A percentile compares a stretch with the other conserved stretches of the same genome.
Evolutionary conservation across 2,329 filamentous ascomycete genomes (phyloP).

Genomic region (Xylariaceae sp.): DNA sequence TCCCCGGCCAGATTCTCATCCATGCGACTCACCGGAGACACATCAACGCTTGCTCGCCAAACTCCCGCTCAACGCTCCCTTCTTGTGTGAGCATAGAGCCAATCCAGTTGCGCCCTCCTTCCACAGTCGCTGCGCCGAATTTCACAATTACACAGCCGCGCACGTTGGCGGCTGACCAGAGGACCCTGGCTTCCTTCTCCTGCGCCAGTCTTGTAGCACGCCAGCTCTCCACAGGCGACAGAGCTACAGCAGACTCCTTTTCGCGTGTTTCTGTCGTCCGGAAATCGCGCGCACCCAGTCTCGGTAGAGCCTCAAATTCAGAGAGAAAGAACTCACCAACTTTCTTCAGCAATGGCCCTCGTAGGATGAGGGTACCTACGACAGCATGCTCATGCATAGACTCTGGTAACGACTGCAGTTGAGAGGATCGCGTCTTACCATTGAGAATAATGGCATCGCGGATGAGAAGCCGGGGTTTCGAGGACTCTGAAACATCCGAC

Average conservation of each 20-base stretch:
- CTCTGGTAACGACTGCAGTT: slow-evolving; percentile 42
- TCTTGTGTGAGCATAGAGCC: slow-evolving; percentile 68
- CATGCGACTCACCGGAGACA: slow-evolving; percentile 53
- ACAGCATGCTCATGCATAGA: slow-evolving; percentile 72
- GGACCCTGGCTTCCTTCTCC: slow-evolving; percentile 56
- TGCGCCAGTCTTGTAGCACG: slow-evolving; percentile 48
- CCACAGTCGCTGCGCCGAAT: slow-evolving; percentile 76
- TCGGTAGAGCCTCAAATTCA: slow-evolving; percentile 72
- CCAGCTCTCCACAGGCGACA: slow-evolving; percentile 47
- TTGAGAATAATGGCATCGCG: slow-evolving; percentile 78
- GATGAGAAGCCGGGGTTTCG: slow-evolving; percentile 61
- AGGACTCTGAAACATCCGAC: slow-evolving; percentile 29
- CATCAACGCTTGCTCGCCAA: slow-evolving; percentile 76
- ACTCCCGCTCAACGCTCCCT: slow-evolving; percentile 62
- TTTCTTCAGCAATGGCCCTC: slow-evolving; percentile 62
- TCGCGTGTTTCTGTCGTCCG: slow-evolving; percentile 43
- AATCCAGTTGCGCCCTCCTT: slow-evolving; percentile 77
- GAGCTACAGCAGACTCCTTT: slow-evolving; percentile 36
- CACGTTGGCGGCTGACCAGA: slow-evolving; percentile 79
- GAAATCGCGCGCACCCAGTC: slow-evolving; percentile 80
- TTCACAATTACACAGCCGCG: slow-evolving; percentile 86
- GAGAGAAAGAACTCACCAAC: slow-evolving; percentile 70
- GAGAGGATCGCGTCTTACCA: slow-evolving; percentile 40
- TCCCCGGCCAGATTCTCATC: neutral
- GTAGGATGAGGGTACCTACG: slow-evolving; percentile 79